Evolutionary conservation across 495 filamentous ascomycete genomes (phyloP).

Genomic region (Aspergillus mulundensis): DNA sequence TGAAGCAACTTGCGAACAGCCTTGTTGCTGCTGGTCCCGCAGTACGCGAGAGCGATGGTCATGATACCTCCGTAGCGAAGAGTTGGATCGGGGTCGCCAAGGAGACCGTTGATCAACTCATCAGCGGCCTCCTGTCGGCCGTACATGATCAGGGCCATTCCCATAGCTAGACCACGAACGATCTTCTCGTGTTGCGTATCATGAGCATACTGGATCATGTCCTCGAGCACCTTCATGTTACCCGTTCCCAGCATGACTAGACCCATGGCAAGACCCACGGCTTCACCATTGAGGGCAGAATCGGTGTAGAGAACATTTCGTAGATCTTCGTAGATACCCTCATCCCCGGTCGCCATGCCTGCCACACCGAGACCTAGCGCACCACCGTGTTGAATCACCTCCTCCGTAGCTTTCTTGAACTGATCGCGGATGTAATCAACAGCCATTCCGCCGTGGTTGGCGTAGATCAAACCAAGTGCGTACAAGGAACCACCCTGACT

Average conservation of each 20-base stretch:
- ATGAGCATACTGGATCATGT: constrained; percentile 96
- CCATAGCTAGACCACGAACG: constrained; percentile 87
- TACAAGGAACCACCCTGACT: constrained; percentile 96
- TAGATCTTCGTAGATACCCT: constrained; percentile 87
- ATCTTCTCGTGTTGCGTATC: constrained; percentile 99
- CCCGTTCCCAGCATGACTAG: constrained; percentile 96
- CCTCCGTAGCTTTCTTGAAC: constrained; percentile 82
- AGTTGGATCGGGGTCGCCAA: constrained; percentile 90
- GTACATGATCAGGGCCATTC: constrained; percentile 99
- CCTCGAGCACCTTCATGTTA: constrained; percentile 81
- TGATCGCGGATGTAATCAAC: constrained; percentile 81
- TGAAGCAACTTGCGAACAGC: constrained; percentile 96
- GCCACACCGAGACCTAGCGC: constrained; percentile 94
- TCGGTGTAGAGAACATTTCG: constrained; percentile 84
- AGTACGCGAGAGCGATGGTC: constrained; percentile 97
- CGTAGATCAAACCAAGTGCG: constrained; percentile 93
- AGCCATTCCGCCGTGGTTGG: constrained; percentile 93
- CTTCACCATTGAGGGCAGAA: constrained; percentile 94
- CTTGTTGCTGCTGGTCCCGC: constrained; percentile 96
- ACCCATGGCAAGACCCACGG: constrained; percentile 92
- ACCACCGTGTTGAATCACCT: constrained; percentile 96
- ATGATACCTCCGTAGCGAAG: constrained; percentile 97
- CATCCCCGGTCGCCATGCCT: constrained; percentile 91
- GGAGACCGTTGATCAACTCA: constrained; percentile 84
- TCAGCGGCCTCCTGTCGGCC: constrained; percentile 92